These are phyloP conservation scores for Penicillium cinerascens DNA, from an alignment of 495 filamentous ascomycete genomes.

Conservation along the genomic window DNA sequence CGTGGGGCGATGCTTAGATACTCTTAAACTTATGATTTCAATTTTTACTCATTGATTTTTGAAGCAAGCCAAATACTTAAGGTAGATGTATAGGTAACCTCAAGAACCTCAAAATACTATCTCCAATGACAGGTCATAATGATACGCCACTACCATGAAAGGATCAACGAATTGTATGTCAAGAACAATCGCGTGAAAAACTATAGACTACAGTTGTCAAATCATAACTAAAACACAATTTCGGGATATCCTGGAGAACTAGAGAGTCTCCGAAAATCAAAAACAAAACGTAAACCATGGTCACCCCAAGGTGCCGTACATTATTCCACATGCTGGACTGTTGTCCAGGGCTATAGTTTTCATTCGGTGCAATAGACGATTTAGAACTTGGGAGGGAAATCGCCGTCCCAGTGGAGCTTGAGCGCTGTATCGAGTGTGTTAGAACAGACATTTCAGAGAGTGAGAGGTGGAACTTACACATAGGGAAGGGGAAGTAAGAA, in stretches of 20 bases:
- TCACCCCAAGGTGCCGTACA: constrained; percentile 6
- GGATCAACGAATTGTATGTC: too few species aligned
- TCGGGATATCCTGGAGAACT: constrained; percentile 19
- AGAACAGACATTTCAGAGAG: not conserved
- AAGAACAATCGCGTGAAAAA: not conserved
- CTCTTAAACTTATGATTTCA: too few species aligned
- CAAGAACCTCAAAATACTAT: too few species aligned
- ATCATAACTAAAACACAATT: constrained; percentile 10
- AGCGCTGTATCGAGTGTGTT: constrained; percentile 16
- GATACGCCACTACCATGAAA: too few species aligned
- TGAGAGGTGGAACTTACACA: constrained; percentile 44
- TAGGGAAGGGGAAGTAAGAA: constrained; percentile 69
- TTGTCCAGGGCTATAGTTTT: not conserved
- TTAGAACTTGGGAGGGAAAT: constrained; percentile 20
- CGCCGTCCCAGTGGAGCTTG: constrained; percentile 32
- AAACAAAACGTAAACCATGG: constrained; percentile 16
- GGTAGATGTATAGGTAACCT: too few species aligned
- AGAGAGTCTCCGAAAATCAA: constrained; percentile 7
- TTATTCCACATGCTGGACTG: not conserved
- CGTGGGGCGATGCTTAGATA: too few species aligned
- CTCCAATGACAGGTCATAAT: too few species aligned
- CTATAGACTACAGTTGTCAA: constrained; percentile 13
- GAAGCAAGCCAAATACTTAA: too few species aligned
- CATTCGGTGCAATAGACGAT: not conserved
- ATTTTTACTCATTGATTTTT: too few species aligned